These are phyloP conservation scores for Penicillium manginii DNA, from an alignment of 495 filamentous ascomycete genomes.

Conservation along the genomic window DNA sequence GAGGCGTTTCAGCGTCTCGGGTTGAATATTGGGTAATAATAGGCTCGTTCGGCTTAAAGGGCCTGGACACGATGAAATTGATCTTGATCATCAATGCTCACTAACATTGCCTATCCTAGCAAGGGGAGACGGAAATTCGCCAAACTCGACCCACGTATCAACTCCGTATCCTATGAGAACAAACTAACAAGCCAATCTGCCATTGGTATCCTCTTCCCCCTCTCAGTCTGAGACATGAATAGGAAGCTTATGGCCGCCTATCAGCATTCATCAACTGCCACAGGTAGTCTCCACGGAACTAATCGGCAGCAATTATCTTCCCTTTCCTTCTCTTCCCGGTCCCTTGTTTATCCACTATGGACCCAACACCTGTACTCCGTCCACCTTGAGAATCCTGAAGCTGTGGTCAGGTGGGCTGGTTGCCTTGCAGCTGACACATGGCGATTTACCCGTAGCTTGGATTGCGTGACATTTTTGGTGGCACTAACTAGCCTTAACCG, in stretches of 20 bases:
- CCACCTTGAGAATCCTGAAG: not conserved
- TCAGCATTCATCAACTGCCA: not conserved
- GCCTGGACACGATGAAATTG: not conserved
- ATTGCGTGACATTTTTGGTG: constrained; percentile 2
- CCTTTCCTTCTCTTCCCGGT: not conserved
- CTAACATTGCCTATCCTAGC: not conserved
- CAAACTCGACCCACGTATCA: not conserved
- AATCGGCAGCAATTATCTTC: not conserved
- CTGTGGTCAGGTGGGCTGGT: not conserved
- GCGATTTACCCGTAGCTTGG: not conserved
- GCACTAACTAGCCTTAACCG: not conserved
- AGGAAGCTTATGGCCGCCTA: not conserved
- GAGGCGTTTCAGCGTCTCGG: not conserved
- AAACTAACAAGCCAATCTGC: not conserved
- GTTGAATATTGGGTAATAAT: constrained; percentile 2
- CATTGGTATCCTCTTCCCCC: not conserved
- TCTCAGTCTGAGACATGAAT: constrained; percentile 1
- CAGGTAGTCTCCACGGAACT: not conserved
- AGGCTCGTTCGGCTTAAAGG: constrained; percentile 5
- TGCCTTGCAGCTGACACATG: constrained; percentile 3
- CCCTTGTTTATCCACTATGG: not conserved
- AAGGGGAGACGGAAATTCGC: not conserved
- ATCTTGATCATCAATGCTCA: not conserved
- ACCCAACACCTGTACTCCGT: not conserved
- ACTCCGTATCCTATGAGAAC: not conserved